These are phyloP conservation scores for Nicotiana noctiflora DNA, from an alignment of 257 asterid genomes.

Conservation along the genomic window DNA sequence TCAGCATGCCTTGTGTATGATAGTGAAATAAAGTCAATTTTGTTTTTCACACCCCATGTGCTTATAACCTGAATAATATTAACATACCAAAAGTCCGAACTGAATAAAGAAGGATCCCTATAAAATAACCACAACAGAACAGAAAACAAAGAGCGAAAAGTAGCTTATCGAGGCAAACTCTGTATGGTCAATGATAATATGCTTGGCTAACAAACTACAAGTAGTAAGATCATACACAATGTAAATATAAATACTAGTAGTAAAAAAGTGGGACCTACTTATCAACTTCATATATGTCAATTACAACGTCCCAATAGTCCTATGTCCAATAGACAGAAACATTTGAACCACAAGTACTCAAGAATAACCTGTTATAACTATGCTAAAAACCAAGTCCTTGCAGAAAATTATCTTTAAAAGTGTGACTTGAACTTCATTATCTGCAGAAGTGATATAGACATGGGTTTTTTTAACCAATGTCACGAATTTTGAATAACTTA, in stretches of 20 bases:
- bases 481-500: slow-evolving; percentile 10
- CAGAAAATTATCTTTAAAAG: background rate
- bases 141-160: background rate
- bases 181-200: background rate
- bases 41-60: slow-evolving; percentile 79
- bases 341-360: background rate
- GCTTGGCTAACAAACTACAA: background rate
- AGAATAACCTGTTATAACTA: background rate
- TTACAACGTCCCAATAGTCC: background rate
- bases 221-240: background rate
- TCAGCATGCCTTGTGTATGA: slow-evolving; percentile 83
- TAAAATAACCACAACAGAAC: background rate
- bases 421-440: background rate
- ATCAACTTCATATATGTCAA: background rate
- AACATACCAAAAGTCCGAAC: background rate
- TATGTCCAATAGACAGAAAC: background rate
- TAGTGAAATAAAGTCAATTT: slow-evolving; percentile 72
- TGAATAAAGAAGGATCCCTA: background rate
- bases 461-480: background rate
- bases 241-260: background rate
- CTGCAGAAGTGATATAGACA: background rate
- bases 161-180: background rate
- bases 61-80: slow-evolving; percentile 52
- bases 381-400: background rate
- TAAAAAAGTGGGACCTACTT: background rate